These are phyloP conservation scores for grape (Vitis vinifera) DNA, from an alignment of 164 flowering plant species.

Conservation along the genomic window ASM3070453v1 NC_081821.1:17263001-17263500, in stretches of 20 bases:
- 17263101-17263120: slow-evolving; percentile 14
- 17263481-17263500: no score
- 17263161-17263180: slow-evolving; percentile 14
- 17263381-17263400: slow-evolving; percentile 27
- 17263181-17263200: slow-evolving; percentile 15
- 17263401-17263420: slow-evolving; percentile 9
- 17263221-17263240: slow-evolving; percentile 29
- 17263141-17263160: slow-evolving; percentile 27
- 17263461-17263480: no score
- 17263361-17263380: slow-evolving; percentile 30
- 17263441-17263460: no score
- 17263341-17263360: slow-evolving; percentile 33
- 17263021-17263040: no score
- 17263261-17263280: slow-evolving; percentile 26
- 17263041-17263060: neutral
- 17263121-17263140: slow-evolving; percentile 17
- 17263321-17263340: slow-evolving; percentile 25
- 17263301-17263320: slow-evolving; percentile 10
- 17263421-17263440: neutral
- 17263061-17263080: neutral
- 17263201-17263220: slow-evolving; percentile 27
- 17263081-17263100: slow-evolving; percentile 5
- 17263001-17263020: no score
- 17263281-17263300: slow-evolving; percentile 22
- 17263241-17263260: slow-evolving; percentile 27